Evolutionary conservation across 2,329 filamentous ascomycete species (phyloP), one percentile per base, ranked within the genome.

Genomic region (Leptodontidium sp.): DNA sequence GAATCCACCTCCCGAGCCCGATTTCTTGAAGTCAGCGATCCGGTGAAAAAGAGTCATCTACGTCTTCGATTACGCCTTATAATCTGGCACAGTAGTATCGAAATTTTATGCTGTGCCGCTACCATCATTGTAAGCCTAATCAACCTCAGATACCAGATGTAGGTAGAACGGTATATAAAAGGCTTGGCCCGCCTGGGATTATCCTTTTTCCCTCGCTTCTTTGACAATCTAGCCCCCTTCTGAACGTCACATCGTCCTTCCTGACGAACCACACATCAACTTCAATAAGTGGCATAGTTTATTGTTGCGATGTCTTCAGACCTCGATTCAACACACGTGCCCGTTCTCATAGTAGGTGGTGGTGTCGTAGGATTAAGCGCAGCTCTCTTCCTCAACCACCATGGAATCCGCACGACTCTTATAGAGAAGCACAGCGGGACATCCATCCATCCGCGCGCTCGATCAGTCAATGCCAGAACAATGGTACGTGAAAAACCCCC

Each of bases 301-400:
- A 6, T 32, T 32, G 29, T 32, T 21, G 15, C 4, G 12, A 59
- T 59, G 57, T 7, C 21, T 59, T 43, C 35, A 59, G 9, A 4
- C 11, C 1, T n/a, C n/a, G 5, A 45, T 5, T 59, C 57, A 9
- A 59, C 14, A 2, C 38, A 59, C 26, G 21, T 59, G 2, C 64
- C 24, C 14, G 61, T 68, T 17, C 21, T 82, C 11, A 77, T 83
- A 32, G 73, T 83, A 1, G 81, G 81, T 17, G 81, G 79, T 17
- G 80, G 79, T 35, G 77, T 82, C 1, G 79, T 82, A 29, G 81
- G 81, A 26, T 77, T 83, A 12, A 78, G 77, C 1, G 77, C 80
- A 35, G 79, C 81, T 1, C 74, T 83, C 35, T 79, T 78, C 65
- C 77, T 82, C 57, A 72, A 78, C 14, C 72, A 74, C 0, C 72